Evolutionary conservation across 441 rosid species (phyloP).

Genomic region (Pelargonium citronellum): DNA sequence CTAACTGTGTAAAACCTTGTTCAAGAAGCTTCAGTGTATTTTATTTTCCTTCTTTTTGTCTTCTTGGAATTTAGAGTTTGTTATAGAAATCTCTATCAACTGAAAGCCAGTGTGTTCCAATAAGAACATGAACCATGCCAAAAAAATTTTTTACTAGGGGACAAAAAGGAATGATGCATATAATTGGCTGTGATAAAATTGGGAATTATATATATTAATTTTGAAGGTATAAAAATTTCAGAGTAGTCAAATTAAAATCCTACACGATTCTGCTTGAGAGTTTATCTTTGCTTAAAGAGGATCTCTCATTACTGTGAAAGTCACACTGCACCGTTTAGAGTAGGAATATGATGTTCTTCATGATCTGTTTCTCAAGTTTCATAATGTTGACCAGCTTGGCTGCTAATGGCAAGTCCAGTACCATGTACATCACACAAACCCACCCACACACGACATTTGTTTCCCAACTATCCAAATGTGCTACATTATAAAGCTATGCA

Average conservation of each 20-base stretch:
- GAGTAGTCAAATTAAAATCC: background rate
- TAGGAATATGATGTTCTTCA: background rate
- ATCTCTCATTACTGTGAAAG: background rate
- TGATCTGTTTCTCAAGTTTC: background rate
- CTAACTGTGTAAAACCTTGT: background rate
- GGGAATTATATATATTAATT: background rate
- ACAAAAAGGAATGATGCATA: background rate
- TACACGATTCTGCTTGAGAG: background rate
- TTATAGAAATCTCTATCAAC: background rate
- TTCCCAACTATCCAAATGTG: slow-evolving; percentile 4
- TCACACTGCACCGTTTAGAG: background rate
- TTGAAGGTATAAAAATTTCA: background rate
- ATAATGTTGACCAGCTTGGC: background rate
- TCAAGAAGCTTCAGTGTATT: background rate
- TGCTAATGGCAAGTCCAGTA: background rate
- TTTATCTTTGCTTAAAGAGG: background rate
- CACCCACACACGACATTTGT: background rate
- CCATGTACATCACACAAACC: background rate
- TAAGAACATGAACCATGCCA: background rate
- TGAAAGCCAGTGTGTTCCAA: background rate
- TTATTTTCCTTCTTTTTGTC: background rate
- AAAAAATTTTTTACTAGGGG: background rate
- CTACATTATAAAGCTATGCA: background rate
- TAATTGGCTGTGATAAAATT: background rate
- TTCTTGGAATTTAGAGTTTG: background rate